Conservation (phyloP, 1,284 basidiomycete species). For the Moesziomyces antarcticus region DNA sequence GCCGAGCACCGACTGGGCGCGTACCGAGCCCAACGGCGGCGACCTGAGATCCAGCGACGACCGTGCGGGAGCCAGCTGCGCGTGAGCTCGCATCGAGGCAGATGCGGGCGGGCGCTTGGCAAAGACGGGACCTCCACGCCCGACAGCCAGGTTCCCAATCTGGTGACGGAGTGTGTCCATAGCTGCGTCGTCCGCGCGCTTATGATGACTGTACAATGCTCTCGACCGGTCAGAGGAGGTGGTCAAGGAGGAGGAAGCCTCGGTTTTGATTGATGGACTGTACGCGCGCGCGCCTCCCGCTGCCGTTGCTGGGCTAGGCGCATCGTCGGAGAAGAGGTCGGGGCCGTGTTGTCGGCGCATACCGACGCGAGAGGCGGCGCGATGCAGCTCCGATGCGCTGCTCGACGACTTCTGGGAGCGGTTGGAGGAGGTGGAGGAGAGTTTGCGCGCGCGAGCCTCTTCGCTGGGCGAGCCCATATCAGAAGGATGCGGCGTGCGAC, state of each 20-base stretch:
- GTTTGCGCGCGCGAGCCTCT: conserved; percentile 41
- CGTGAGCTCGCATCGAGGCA: conserved; percentile 14
- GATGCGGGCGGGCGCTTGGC: conserved; percentile 10
- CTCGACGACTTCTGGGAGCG: conserved; percentile 53
- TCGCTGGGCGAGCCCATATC: conserved; percentile 44
- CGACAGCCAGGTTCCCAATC: conserved; percentile 28
- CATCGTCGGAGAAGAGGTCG: conserved; percentile 52
- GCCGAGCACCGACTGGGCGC: conserved; percentile 36
- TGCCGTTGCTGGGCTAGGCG: conserved; percentile 7
- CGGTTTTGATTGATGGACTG: conserved; percentile 27
- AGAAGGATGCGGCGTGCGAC: conserved; percentile 19
- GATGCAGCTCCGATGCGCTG: conserved; percentile 54
- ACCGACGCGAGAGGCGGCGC: conserved; percentile 51
- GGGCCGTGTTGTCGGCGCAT: conserved; percentile 46
- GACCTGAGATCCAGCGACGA: conserved; percentile 32
- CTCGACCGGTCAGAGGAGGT: conserved; percentile 29
- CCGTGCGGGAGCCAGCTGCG: conserved; percentile 10
- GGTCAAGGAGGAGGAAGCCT: conserved; percentile 19
- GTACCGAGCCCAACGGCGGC: conserved; percentile 18
- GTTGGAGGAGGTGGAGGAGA: conserved; percentile 50
- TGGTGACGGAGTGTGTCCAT: conserved; percentile 24
- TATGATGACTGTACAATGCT: conserved; percentile 4
- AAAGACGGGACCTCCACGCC: conserved; percentile 7
- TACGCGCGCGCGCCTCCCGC: conserved; percentile 4
- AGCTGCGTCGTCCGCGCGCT: conserved; percentile 14